phyloP scores from a whole-genome alignment of 345 rosid species.

The Pugionium cornutum region DNA sequence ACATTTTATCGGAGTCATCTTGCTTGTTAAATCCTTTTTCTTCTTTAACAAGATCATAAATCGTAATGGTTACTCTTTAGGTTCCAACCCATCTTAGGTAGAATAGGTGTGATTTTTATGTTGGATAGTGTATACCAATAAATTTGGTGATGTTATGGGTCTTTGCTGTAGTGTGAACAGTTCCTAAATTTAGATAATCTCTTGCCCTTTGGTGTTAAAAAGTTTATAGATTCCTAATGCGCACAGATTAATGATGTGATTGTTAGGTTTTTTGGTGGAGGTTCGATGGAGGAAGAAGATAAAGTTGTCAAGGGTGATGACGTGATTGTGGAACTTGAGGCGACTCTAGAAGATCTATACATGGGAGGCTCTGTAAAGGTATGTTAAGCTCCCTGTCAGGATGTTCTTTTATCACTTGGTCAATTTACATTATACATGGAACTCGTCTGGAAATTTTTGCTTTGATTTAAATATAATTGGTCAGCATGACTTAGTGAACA shows the following conservation, averaged over 20 bases:
- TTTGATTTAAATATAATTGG: not conserved
- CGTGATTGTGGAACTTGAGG: conserved; percentile 90
- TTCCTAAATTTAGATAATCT: conserved; percentile 5
- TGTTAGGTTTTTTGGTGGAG: conserved; percentile 84
- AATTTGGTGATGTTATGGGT: not conserved
- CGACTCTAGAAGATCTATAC: conserved; percentile 89
- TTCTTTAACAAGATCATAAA: not conserved
- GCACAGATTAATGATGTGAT: not conserved
- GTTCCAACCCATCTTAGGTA: conserved; percentile 4
- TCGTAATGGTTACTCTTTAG: not conserved
- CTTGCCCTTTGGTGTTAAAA: not conserved
- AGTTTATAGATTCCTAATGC: conserved; percentile 16
- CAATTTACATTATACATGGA: not conserved
- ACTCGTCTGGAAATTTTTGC: not conserved
- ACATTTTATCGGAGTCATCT: not conserved
- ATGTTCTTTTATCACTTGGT: not conserved
- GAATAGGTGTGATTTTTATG: not conserved
- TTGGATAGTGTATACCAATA: not conserved
- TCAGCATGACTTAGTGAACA: not conserved
- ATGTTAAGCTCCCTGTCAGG: conserved; percentile 6
- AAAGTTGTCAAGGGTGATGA: conserved; percentile 88
- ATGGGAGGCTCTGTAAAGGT: conserved; percentile 98
- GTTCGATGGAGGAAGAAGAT: conserved; percentile 87
- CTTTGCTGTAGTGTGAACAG: not conserved
- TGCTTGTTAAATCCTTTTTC: not conserved